These are phyloP conservation scores for Hericium alpestre DNA, from an alignment of 768 basidiomycete genomes.

Conservation along the genomic window DNA sequence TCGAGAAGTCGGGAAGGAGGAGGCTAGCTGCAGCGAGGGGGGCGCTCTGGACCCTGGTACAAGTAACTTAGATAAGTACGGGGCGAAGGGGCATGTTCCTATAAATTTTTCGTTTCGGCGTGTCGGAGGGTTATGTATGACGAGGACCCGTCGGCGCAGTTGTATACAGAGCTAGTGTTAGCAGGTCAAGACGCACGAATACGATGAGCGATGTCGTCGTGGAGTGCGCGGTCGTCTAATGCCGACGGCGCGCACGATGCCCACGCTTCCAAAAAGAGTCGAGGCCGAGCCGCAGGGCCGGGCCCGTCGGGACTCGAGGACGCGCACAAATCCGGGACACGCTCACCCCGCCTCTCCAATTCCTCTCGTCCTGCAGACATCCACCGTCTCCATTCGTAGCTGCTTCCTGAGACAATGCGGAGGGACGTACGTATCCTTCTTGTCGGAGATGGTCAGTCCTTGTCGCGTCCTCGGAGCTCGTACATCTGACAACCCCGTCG, in stretches of 20 bases:
- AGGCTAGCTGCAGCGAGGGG: not conserved
- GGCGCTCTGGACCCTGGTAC: not conserved
- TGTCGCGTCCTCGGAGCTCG: not conserved
- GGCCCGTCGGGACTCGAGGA: no score
- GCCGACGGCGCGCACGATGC: not conserved
- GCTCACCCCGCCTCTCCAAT: not conserved
- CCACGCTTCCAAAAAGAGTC: no score
- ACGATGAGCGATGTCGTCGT: not conserved
- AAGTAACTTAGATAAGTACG: no score
- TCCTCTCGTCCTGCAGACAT: no score
- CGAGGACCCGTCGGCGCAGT: not conserved
- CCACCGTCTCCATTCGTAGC: no score
- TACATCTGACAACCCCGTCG: conserved; percentile 4
- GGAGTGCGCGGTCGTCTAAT: not conserved
- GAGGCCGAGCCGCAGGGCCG: no score
- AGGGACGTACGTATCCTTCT: conserved; percentile 91
- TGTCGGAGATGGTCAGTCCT: conserved; percentile 77
- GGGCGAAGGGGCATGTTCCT: no score
- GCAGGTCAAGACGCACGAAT: no score
- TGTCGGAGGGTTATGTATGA: not conserved
- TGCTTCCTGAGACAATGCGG: conserved; percentile 41
- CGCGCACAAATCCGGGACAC: no score
- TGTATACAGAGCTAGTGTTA: no score
- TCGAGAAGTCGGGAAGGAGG: not conserved
- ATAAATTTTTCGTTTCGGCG: no score